Base-by-base conservation (phyloP, 257 asterid genomes). In the Penstemon newberryi region DNA sequence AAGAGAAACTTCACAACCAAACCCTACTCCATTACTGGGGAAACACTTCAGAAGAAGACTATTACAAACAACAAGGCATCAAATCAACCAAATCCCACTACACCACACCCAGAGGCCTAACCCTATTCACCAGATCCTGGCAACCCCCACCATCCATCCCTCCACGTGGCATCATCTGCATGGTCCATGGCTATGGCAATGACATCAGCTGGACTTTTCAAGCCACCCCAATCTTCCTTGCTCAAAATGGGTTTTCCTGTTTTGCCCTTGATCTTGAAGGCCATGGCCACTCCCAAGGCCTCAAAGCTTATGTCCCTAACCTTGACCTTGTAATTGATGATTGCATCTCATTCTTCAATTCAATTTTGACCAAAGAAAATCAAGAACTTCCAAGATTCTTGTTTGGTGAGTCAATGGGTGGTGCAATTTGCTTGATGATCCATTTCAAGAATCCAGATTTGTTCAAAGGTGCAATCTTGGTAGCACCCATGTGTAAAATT, bases 131-230 rank as follows among this genome's bases (percentile, higher is more conserved):
- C 33, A 83, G 79, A 76, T 84, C 96, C 3, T 91, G 96, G 95
- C 78, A 65, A 43, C 96, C 96, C 18, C 69, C 73, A 57, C 61
- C 59, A 0, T 47, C 81, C 63, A 40, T 52, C 62, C 83, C 70
- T 4, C 87, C 96, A 54, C 95, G 85, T 54, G 96, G 87, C 81
- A 40, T 83, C 87, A 65, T 91, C 81, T 85, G 83, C 47, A 91
- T 91, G 98, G 77, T 89, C 81, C 98, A 91, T 60, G 98, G 98
- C 75, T 91, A 89, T 25, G 96, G 96, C 60, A 91, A 89, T 65
- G 95, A 87, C 81, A 85, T 85, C 80, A 89, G 96, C 89, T 91
- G 96, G 98, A 91, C 90, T 4, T 91, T 87, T 67, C 97, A 91
- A 74, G 82, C 80, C 55, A 89, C 98, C 61, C 77, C 96, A 36